Evolutionary conservation across 495 filamentous ascomycete genomes (phyloP).

Genomic region (Sordaria brevicollis): DNA sequence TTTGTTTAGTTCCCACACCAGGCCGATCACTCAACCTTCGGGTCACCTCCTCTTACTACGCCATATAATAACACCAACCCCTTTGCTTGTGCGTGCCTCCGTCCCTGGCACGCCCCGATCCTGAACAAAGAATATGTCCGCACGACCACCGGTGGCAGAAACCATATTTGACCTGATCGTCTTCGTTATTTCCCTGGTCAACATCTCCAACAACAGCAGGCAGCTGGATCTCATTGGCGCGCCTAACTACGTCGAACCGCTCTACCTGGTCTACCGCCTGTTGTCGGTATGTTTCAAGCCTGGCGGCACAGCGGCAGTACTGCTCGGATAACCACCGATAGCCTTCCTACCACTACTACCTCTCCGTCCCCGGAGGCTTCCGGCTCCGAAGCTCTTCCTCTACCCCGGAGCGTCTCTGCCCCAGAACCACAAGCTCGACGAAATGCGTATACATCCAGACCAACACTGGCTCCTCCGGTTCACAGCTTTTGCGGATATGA

Average conservation of each 20-base stretch:
- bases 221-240: constrained; percentile 6
- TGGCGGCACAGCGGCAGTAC: constrained; percentile 87
- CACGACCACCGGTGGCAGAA: constrained; percentile 1
- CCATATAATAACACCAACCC: neutral
- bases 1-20: neutral
- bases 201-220: constrained; percentile 4
- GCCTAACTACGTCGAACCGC: neutral
- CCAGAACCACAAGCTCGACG: neutral
- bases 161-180: constrained; percentile 9
- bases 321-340: constrained; percentile 43
- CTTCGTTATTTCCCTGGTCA: constrained; percentile 8
- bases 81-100: neutral
- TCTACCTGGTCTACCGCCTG: constrained; percentile 7
- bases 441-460: neutral
- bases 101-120: neutral
- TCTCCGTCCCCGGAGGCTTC: neutral
- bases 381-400: neutral
- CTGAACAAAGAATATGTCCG: neutral
- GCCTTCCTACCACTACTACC: neutral
- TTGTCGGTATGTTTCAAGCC: constrained; percentile 36
- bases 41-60: neutral
- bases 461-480: neutral
- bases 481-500: neutral
- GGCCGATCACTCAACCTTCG: neutral
- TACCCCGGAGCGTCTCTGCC: neutral